Conservation (phyloP, 176 grass and related monocot species). For the Triticum timopheevii region DNA sequence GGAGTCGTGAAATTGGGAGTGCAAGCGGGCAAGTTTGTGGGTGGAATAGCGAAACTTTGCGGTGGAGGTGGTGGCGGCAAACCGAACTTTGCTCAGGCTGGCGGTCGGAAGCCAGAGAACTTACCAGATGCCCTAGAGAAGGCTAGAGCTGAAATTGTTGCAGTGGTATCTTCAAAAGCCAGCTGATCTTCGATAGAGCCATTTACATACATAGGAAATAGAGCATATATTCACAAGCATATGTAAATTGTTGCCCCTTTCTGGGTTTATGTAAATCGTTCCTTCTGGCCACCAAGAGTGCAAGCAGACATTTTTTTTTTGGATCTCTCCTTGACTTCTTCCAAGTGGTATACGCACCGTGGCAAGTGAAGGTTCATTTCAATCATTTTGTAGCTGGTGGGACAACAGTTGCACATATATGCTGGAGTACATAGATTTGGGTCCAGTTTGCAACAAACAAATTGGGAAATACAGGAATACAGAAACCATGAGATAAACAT, state of each 20-base stretch:
- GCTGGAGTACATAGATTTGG: background rate
- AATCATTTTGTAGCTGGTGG: background rate
- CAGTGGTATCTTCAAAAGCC: conserved; percentile 41
- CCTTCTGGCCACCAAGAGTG: background rate
- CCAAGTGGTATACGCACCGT: background rate
- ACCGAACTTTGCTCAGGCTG: conserved; percentile 92
- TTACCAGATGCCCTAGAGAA: conserved; percentile 69
- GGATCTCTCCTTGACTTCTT: background rate
- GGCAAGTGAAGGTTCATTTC: background rate
- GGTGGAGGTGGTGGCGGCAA: conserved; percentile 89
- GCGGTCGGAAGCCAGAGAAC: conserved; percentile 90
- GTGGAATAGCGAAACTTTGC: conserved; percentile 82
- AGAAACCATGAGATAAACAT: background rate
- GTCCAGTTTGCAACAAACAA: background rate
- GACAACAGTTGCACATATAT: background rate
- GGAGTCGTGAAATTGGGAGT: conserved; percentile 68
- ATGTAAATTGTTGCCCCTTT: background rate
- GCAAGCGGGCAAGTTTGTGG: conserved; percentile 88
- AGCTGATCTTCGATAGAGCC: conserved; percentile 23
- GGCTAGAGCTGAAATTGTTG: conserved; percentile 60
- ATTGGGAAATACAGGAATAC: background rate
- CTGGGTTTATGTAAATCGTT: background rate
- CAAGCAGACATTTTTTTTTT: conserved; percentile 20
- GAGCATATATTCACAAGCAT: background rate
- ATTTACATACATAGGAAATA: conserved; percentile 14